Evolutionary conservation across 192 early-diverging fungal genomes (phyloP), one percentile per base, ranked within the genome.

Genomic region (Coemansia sp.): DNA sequence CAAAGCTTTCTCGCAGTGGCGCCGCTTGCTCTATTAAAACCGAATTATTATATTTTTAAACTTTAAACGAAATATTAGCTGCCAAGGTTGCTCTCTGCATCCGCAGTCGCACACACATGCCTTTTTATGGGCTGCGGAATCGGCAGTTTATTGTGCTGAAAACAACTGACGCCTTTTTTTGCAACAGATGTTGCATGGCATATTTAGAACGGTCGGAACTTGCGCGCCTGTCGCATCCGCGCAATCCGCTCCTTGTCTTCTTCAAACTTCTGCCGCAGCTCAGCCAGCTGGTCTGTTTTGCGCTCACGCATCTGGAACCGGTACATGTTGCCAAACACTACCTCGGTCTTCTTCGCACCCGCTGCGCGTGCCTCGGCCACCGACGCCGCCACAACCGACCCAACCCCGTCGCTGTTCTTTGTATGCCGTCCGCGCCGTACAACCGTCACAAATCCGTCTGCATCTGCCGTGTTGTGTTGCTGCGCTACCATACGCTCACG

Each of bases 241-340:
- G 84, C 89, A 61, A 97, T 93, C 74, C 85, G 85, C 54, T 82
- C 67, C 81, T 94, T 94, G 76, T 97, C 95, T 70, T 95, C 88
- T 69, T 97, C 94, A 60, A 97, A 97, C 70, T 93, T 94, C 64
- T 85, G 86, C 59, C 95, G 90, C 59, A 97, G 77, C 54, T 96
- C 92, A 2, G 83, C 79, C 34, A 96, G 84, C 89, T 97, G 89
- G 72, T 93, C 88, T 49, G 89, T 83, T 77, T 96, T 96, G 34
- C 78, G 84, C 82, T 98, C 93, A 23, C 94, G 86, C 85, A 93
- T 84, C 83, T 98, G 95, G 88, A 98, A 98, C 14, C 94, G 83
- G 73, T 98, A 98, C 87, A 98, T 94, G 82, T 98, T 90, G 23
- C 86, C 85, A 51, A 93, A 82, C 55, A 60, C 24, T 55, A 89